A percentile compares a stretch with the other conserved stretches of the same genome.
These are phyloP conservation scores for Phytophthora foliorum DNA, from an alignment of 352 stramenopile genomes.

Conservation along the genomic window DNA sequence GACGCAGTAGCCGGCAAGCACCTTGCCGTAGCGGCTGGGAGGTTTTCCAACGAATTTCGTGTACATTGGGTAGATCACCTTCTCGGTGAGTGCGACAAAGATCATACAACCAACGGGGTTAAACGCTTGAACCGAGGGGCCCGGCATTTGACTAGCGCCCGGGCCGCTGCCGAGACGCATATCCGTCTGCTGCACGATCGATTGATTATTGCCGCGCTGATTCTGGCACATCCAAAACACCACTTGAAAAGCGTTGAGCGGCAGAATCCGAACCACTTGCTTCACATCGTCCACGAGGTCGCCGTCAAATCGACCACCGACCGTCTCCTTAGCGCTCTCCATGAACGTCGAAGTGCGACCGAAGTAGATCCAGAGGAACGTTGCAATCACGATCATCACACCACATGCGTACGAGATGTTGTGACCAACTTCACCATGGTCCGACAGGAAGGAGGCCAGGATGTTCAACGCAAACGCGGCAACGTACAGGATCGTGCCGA, in stretches of 20 bases:
- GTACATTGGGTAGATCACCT: constrained; percentile 51
- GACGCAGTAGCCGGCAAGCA: constrained; percentile 43
- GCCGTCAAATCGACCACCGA: constrained; percentile 48
- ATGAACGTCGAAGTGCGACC: constrained; percentile 52
- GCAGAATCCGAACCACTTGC: constrained; percentile 53
- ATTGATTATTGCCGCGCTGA: constrained; percentile 69
- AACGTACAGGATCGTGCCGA: constrained; percentile 43
- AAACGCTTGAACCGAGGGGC: constrained; percentile 52
- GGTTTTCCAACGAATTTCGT: constrained; percentile 42
- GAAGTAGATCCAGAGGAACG: constrained; percentile 50
- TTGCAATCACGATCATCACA: constrained; percentile 45
- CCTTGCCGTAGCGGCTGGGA: constrained; percentile 49
- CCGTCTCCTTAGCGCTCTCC: constrained; percentile 42
- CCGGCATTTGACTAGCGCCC: constrained; percentile 51
- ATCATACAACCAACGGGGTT: constrained; percentile 49
- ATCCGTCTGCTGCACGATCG: constrained; percentile 68
- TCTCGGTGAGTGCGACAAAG: constrained; percentile 44
- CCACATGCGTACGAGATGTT: constrained; percentile 52
- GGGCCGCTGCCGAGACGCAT: constrained; percentile 41
- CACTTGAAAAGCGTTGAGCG: constrained; percentile 58
- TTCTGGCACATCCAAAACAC: constrained; percentile 65
- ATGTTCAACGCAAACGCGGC: constrained; percentile 54
- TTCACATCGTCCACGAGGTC: constrained; percentile 54
- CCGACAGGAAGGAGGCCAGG: constrained; percentile 53
- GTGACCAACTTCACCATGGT: constrained; percentile 39